phyloP scores from a whole-genome alignment of 2,329 filamentous ascomycete species.

The Chaetomiaceae sp. region DNA sequence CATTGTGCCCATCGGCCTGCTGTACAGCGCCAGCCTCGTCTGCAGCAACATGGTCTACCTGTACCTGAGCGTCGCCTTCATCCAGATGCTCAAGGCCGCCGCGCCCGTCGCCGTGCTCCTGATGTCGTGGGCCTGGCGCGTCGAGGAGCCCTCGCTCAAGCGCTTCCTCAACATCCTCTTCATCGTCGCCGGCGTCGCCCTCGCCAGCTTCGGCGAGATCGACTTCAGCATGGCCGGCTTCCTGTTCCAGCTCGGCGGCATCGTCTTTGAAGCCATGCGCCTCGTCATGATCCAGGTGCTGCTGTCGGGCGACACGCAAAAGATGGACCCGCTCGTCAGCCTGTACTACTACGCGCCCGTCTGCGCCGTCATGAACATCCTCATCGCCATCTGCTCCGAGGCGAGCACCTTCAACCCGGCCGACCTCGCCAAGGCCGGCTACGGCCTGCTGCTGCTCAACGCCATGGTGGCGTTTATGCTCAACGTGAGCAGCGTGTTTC shows the following conservation, averaged over 20 bases:
- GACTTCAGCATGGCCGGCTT: conserved; percentile 63
- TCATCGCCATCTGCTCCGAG: conserved; percentile 67
- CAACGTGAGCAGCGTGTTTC: conserved; percentile 80
- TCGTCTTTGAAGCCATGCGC: conserved; percentile 75
- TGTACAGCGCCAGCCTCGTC: conserved; percentile 90
- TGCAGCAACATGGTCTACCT: conserved; percentile 92
- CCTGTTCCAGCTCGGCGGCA: conserved; percentile 67
- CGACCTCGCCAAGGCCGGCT: conserved; percentile 62
- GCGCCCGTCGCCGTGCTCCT: conserved; percentile 64
- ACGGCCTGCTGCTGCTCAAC: conserved; percentile 60
- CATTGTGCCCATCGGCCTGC: conserved; percentile 86
- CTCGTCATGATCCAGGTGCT: conserved; percentile 83
- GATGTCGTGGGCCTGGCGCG: conserved; percentile 56
- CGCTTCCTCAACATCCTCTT: conserved; percentile 46
- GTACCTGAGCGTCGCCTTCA: conserved; percentile 90
- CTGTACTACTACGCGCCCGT: conserved; percentile 88
- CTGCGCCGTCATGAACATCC: conserved; percentile 74
- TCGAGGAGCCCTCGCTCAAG: conserved; percentile 43
- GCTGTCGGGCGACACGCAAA: conserved; percentile 68
- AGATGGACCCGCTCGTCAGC: conserved; percentile 85
- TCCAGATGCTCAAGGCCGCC: conserved; percentile 91
- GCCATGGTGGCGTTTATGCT: conserved; percentile 74
- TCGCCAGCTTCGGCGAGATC: conserved; percentile 60
- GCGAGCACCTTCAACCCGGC: conserved; percentile 59
- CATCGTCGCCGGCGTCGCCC: conserved; percentile 49